Percentiles rank a stretch among this genome's conserved stretches.
phyloP scores from a whole-genome alignment of 2,329 filamentous ascomycete genomes.

The Pezicula rhizophila region DNA sequence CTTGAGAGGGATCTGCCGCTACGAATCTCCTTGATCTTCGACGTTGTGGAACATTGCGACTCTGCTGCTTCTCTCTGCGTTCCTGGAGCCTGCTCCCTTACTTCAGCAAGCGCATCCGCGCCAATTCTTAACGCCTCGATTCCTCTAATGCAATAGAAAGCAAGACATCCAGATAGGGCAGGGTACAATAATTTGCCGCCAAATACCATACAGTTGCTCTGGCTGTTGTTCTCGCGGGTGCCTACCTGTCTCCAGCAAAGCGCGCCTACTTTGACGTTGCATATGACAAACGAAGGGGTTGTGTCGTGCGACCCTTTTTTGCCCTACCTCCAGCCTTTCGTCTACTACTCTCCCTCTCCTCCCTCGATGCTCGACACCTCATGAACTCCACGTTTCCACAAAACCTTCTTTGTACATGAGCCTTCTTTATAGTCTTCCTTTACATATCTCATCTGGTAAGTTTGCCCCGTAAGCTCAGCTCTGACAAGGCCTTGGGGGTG shows the following conservation, averaged over 20 bases:
- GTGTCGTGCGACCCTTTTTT: constrained; percentile 27
- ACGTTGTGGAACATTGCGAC: constrained; percentile 2
- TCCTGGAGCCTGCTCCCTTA: constrained; percentile 1
- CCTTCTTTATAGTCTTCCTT: constrained; percentile 21
- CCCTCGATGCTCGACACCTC: constrained; percentile 26
- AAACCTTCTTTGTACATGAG: constrained; percentile 28
- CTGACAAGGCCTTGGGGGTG: constrained; percentile 10
- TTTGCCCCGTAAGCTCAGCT: constrained; percentile 18
- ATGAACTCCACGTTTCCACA: constrained; percentile 16
- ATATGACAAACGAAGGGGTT: constrained; percentile 30
- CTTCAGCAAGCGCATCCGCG: constrained; percentile 1
- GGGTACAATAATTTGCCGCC: constrained; percentile 13
- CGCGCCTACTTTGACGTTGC: constrained; percentile 23
- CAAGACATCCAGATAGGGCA: background rate
- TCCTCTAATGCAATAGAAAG: constrained; percentile 1
- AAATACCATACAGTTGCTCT: constrained; percentile 9
- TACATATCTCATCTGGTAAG: constrained; percentile 28
- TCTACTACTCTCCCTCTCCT: constrained; percentile 18
- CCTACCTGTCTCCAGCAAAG: constrained; percentile 22
- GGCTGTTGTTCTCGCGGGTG: constrained; percentile 20
- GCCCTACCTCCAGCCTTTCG: constrained; percentile 23
- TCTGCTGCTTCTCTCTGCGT: background rate
- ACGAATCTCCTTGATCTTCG: background rate
- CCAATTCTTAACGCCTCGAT: background rate
- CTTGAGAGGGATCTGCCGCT: background rate